These are phyloP conservation scores for Nicotiana paniculata DNA, from an alignment of 257 asterid species.

Conservation along the genomic window DNA sequence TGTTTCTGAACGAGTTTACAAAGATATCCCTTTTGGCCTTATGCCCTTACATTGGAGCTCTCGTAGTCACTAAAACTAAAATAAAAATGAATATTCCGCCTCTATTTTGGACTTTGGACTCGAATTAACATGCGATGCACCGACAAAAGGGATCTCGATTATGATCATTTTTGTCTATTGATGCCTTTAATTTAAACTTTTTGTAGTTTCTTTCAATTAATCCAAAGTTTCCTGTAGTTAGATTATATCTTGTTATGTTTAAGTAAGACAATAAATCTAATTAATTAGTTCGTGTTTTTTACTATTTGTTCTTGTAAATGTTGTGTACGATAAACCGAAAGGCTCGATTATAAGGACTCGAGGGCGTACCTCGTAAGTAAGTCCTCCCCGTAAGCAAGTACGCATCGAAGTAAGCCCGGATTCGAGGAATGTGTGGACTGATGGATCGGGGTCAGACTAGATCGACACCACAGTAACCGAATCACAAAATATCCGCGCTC, in stretches of 20 bases:
- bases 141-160: slow-evolving; percentile 1
- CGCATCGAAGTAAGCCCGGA: no score
- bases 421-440: no score
- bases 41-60: neutral
- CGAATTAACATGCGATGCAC: neutral
- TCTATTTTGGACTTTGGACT: slow-evolving; percentile 5
- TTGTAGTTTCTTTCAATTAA: neutral
- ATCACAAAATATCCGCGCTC: no score
- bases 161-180: neutral
- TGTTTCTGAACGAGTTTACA: neutral
- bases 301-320: no score
- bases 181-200: neutral
- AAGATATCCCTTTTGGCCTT: neutral
- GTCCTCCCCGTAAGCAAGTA: no score
- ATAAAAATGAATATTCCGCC: neutral
- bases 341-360: no score
- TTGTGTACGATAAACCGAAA: no score
- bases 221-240: neutral
- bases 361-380: no score
- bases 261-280: neutral
- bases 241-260: neutral
- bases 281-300: no score
- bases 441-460: no score
- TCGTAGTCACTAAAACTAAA: neutral
- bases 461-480: no score